Conservation (phyloP, 768 basidiomycete species). For the Gloeopeniophorella convolvens region DNA sequence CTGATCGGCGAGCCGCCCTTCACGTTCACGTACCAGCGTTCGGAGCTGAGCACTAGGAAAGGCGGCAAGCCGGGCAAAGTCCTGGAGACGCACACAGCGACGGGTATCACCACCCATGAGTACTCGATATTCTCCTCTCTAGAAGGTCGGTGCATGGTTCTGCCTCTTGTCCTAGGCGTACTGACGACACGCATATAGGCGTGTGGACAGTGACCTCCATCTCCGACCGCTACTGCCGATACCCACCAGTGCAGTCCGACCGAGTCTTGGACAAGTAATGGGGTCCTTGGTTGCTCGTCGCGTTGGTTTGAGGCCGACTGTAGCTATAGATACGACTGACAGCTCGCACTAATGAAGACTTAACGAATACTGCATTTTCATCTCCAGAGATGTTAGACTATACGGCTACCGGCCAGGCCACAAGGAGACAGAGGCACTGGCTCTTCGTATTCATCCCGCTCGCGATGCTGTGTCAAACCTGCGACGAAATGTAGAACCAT, state of each 20-base stretch:
- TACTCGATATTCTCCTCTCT: conserved; percentile 91
- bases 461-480: conserved; percentile 40
- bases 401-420: not conserved
- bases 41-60: conserved; percentile 63
- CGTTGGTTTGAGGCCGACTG: conserved; percentile 3
- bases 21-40: conserved; percentile 89
- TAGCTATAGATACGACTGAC: conserved; percentile 18
- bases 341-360: conserved; percentile 9
- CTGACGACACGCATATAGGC: conserved; percentile 37
- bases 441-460: not conserved
- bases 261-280: conserved; percentile 32
- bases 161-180: conserved; percentile 1
- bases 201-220: conserved; percentile 93
- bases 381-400: not conserved
- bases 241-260: conserved; percentile 67
- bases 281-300: conserved; percentile 23
- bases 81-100: conserved; percentile 89
- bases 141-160: conserved; percentile 57
- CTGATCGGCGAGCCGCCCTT: conserved; percentile 92
- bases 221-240: conserved; percentile 83
- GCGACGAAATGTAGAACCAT: conserved; percentile 93
- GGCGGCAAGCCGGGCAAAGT: conserved; percentile 68
- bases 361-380: conserved; percentile 11
- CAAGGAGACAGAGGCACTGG: not conserved
- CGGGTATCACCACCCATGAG: conserved; percentile 61